Conservation (phyloP, 371 early-diverging fungal genomes). For the Apophysomyces variabilis region DNA sequence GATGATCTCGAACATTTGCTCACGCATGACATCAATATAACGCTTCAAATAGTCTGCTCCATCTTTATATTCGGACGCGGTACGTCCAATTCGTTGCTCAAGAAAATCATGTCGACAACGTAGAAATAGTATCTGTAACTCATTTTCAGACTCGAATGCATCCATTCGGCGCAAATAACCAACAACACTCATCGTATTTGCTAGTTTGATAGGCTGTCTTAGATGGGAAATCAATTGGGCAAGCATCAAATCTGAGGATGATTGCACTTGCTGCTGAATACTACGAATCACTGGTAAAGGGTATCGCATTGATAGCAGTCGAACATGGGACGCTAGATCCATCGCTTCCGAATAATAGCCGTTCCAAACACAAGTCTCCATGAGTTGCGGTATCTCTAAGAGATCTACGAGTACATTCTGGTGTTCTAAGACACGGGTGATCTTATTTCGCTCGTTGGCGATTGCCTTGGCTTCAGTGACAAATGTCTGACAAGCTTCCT, state of each 20-base stretch:
- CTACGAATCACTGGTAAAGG: conserved; percentile 60
- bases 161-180: conserved; percentile 82
- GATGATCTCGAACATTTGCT: conserved; percentile 81
- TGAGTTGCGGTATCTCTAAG: conserved; percentile 79
- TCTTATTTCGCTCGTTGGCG: conserved; percentile 53
- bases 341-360: conserved; percentile 87
- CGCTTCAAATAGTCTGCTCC: conserved; percentile 71
- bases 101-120: conserved; percentile 73
- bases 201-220: conserved; percentile 77
- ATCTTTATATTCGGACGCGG: conserved; percentile 43
- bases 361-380: conserved; percentile 83
- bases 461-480: conserved; percentile 32
- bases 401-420: conserved; percentile 67
- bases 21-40: conserved; percentile 78
- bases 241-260: conserved; percentile 71
- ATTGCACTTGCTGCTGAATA: conserved; percentile 68
- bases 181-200: conserved; percentile 77
- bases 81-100: conserved; percentile 50
- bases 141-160: conserved; percentile 69
- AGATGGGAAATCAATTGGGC: conserved; percentile 72
- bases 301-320: conserved; percentile 64
- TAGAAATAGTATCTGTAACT: conserved; percentile 75
- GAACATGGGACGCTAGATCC: conserved; percentile 78
- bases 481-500: conserved; percentile 53
- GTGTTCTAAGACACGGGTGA: conserved; percentile 60